Conservation (phyloP, 148 eudicot genomes). For the Rhododendron kiyosumense region DNA sequence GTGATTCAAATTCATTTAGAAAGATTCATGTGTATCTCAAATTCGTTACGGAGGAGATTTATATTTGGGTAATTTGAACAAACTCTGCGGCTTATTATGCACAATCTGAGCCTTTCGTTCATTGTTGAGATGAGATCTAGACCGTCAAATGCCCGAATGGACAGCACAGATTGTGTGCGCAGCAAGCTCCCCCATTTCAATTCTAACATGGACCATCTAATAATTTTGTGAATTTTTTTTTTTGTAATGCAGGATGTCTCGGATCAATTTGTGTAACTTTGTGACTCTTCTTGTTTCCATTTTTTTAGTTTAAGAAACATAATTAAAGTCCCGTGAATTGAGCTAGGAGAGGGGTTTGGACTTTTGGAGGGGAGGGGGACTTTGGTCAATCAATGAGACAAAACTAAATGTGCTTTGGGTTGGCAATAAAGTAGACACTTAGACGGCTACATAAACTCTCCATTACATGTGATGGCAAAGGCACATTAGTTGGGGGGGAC, state of each 20-base stretch:
- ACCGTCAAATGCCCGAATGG: too few species aligned
- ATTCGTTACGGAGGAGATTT: background rate
- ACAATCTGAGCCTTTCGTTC: too few species aligned
- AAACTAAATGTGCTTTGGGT: slow-evolving; percentile 26
- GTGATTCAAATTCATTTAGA: background rate
- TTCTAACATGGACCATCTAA: background rate
- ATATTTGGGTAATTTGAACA: background rate
- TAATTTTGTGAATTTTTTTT: background rate
- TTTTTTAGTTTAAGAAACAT: background rate
- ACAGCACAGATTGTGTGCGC: too few species aligned
- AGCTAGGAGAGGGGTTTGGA: slow-evolving; percentile 3
- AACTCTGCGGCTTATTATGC: too few species aligned
- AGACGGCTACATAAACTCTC: slow-evolving; percentile 41
- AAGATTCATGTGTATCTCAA: background rate
- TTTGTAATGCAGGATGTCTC: background rate
- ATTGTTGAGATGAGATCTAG: too few species aligned
- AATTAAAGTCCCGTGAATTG: slow-evolving; percentile 27
- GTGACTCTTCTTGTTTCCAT: background rate
- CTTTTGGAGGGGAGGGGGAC: background rate
- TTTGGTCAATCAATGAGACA: slow-evolving; percentile 34
- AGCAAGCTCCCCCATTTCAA: too few species aligned
- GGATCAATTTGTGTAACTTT: too few species aligned
- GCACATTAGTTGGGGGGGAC: slow-evolving; percentile 21
- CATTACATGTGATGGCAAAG: slow-evolving; percentile 27
- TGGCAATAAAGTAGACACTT: slow-evolving; percentile 21